Base-by-base conservation (phyloP, 352 stramenopile species). In the Globisporangium lucens region DNA sequence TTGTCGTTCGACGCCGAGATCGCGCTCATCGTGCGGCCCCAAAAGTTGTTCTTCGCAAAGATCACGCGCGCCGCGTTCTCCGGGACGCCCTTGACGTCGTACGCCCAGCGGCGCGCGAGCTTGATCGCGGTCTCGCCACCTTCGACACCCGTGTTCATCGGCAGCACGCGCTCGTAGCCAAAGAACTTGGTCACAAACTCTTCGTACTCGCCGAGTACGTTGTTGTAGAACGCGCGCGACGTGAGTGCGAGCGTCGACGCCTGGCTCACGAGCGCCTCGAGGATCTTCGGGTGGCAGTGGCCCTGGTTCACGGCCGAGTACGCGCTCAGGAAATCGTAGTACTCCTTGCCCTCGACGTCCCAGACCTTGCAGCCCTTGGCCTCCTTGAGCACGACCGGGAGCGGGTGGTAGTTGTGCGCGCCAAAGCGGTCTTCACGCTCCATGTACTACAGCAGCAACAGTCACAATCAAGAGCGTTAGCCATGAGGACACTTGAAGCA, bases 111-210 rank as follows among this genome's bases (percentile, higher is more conserved):
- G 57, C 97, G 82, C 27, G 95, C 95, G 30, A 99, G 83, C 80
- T 99, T 99, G 63, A 99, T 89, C 15, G 98, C 98, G 38, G 98
- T 99, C 80, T 99, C 98, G 36, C 97, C 97, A 20, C 95, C 98
- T 78, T 99, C 98, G 8, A 99, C 98, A 43, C 97, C 98, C 17
- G 97, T 99, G 86, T 99, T 99, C 97, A 99, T 99, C 17, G 98
- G 98, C 51, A 99, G 70, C 80, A 87, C 81, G 56, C 97, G 90
- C 71, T 99, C 98, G 76, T 97, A 99, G 49, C 95, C 96, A 76
- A 99, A 98, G 69, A 98, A 96, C 12, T 85, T 82, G 30, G 95
- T 99, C 72, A 99, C 96, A 72, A 97, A 99, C 78, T 99, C 90
- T 52, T 92, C 90, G 75, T 99, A 99, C 70, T 98, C 91, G 43